These are phyloP conservation scores for Malus hybrid DNA, from an alignment of 331 rosid species.

Conservation along the genomic window DNA sequence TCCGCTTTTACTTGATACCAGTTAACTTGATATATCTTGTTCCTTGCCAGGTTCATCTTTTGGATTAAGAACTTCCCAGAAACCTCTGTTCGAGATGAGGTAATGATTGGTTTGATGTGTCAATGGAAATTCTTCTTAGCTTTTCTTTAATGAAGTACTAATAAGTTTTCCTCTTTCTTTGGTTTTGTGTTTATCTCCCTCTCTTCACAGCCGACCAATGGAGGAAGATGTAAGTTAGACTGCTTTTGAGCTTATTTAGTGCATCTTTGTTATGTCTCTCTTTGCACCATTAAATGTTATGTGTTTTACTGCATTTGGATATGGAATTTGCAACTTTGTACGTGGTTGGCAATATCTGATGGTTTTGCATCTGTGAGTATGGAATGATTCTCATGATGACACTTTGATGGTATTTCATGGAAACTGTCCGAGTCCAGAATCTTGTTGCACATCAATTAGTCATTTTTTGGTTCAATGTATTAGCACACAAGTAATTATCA, in stretches of 20 bases:
- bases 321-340: neutral
- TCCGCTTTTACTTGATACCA: neutral
- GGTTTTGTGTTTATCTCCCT: no score
- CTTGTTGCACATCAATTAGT: neutral
- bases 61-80: neutral
- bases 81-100: neutral
- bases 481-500: neutral
- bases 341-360: neutral
- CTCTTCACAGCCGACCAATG: no score
- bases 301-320: neutral
- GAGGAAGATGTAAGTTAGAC: no score
- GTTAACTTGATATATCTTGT: neutral
- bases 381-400: neutral
- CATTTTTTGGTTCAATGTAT: neutral
- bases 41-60: neutral
- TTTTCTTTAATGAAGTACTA: no score
- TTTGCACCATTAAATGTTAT: neutral
- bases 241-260: no score
- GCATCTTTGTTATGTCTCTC: neutral
- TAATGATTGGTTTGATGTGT: no score
- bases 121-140: no score
- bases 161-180: no score
- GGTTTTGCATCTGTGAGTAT: neutral
- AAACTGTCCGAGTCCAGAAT: neutral
- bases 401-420: neutral